Conservation (phyloP, 305 asterid species). For the Withania somnifera region DNA sequence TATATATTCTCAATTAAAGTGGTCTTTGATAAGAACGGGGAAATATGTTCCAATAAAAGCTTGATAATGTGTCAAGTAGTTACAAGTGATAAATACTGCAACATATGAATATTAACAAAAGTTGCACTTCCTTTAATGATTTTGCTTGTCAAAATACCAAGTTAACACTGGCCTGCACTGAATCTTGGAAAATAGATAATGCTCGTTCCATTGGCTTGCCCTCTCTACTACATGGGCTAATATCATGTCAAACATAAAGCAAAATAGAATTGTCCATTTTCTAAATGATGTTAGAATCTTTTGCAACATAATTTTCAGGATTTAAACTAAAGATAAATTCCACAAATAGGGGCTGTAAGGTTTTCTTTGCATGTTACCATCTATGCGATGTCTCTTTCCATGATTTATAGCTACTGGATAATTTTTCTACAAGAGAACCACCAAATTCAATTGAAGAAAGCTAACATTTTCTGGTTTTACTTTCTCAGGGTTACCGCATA, state of each 20-base stretch:
- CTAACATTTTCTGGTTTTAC: background rate
- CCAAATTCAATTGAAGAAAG: background rate
- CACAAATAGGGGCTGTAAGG: background rate
- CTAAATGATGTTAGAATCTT: background rate
- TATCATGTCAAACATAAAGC: background rate
- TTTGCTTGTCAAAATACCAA: background rate
- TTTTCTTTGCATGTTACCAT: background rate
- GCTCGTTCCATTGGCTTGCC: background rate
- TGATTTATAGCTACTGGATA: background rate
- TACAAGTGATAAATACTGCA: background rate
- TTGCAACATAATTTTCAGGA: background rate
- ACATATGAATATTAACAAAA: background rate
- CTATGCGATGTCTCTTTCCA: background rate
- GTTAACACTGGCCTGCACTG: background rate
- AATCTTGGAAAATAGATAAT: background rate
- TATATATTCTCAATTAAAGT: background rate
- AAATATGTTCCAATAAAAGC: background rate
- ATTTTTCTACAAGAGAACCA: background rate
- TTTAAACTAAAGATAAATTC: background rate
- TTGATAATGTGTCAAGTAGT: background rate
- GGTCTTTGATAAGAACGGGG: background rate
- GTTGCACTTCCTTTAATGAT: background rate
- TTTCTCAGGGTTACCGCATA: slow-evolving; percentile 80
- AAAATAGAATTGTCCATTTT: background rate
- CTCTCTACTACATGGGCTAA: background rate